phyloP scores from a whole-genome alignment of 495 filamentous ascomycete genomes.

The Pyrenopolyporus hunteri region DNA sequence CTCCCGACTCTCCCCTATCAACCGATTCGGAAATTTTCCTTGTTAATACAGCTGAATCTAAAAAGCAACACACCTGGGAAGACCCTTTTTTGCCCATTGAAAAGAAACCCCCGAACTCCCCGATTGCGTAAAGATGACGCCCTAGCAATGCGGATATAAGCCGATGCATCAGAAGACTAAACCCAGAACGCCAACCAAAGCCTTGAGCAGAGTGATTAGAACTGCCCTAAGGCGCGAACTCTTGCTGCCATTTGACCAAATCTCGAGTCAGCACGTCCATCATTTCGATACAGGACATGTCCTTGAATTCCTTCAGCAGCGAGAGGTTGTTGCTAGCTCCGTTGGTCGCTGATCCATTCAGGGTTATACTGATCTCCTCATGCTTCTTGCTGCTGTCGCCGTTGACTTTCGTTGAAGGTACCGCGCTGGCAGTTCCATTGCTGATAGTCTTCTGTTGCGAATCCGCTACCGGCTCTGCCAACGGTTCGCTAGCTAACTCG shows the following conservation, averaged over 20 bases:
- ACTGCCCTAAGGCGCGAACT: slow-evolving; percentile 46
- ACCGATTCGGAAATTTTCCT: slow-evolving; percentile 11
- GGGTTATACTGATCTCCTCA: slow-evolving; percentile 2
- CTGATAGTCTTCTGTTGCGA: slow-evolving; percentile 21
- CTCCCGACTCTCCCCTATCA: slow-evolving; percentile 2
- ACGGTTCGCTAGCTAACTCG: slow-evolving; percentile 70
- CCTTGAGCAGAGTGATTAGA: slow-evolving; percentile 1
- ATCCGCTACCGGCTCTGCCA: slow-evolving; percentile 27
- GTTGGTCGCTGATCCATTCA: slow-evolving; percentile 16
- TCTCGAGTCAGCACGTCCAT: slow-evolving; percentile 80
- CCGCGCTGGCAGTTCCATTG: slow-evolving; percentile 8
- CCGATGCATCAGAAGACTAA: slow-evolving; percentile 10
- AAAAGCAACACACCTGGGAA: background rate
- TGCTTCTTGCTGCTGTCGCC: slow-evolving; percentile 37
- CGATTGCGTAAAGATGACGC: slow-evolving; percentile 18
- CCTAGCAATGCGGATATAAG: slow-evolving; percentile 16
- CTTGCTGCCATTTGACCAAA: slow-evolving; percentile 78
- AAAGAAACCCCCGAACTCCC: background rate
- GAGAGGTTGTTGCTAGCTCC: slow-evolving; percentile 32
- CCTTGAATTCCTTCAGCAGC: slow-evolving; percentile 61
- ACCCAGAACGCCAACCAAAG: slow-evolving; percentile 15
- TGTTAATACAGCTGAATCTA: slow-evolving; percentile 24
- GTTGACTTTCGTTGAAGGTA: slow-evolving; percentile 46
- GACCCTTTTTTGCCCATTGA: background rate
- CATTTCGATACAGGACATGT: slow-evolving; percentile 75